phyloP scores from a whole-genome alignment of 257 asterid species.

The Linaria vulgaris region DNA sequence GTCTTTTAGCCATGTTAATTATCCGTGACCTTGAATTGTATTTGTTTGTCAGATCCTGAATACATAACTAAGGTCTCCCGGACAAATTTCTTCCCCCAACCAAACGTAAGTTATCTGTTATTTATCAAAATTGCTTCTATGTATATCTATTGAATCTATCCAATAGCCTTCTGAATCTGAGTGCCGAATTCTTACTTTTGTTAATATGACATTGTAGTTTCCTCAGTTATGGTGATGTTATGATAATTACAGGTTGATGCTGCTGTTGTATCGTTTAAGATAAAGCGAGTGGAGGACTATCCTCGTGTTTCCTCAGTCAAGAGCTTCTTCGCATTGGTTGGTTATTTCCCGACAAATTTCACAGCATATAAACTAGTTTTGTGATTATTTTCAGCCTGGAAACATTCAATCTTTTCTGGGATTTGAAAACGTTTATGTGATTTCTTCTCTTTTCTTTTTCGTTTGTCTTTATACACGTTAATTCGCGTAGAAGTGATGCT shows the following conservation, averaged over 20 bases:
- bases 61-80: constrained; percentile 78
- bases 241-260: constrained; percentile 82
- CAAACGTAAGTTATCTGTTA: constrained; percentile 53
- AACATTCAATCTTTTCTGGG: not conserved
- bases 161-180: not conserved
- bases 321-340: constrained; percentile 96
- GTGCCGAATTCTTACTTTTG: too few species aligned
- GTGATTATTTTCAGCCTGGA: not conserved
- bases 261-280: constrained; percentile 72
- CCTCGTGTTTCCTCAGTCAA: constrained; percentile 76
- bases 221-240: too few species aligned
- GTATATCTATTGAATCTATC: not conserved
- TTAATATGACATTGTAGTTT: too few species aligned
- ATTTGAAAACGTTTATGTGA: not conserved
- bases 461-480: not conserved
- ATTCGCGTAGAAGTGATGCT: too few species aligned
- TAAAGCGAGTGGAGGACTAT: constrained; percentile 64
- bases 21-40: constrained; percentile 4
- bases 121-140: not conserved
- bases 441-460: not conserved
- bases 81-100: constrained; percentile 86
- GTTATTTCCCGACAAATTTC: constrained; percentile 6
- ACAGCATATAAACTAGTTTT: not conserved
- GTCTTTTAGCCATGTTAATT: not conserved
- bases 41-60: constrained; percentile 62